Conservation (phyloP, 805 yeast genomes). For the Lachancea kluyveri region DNA sequence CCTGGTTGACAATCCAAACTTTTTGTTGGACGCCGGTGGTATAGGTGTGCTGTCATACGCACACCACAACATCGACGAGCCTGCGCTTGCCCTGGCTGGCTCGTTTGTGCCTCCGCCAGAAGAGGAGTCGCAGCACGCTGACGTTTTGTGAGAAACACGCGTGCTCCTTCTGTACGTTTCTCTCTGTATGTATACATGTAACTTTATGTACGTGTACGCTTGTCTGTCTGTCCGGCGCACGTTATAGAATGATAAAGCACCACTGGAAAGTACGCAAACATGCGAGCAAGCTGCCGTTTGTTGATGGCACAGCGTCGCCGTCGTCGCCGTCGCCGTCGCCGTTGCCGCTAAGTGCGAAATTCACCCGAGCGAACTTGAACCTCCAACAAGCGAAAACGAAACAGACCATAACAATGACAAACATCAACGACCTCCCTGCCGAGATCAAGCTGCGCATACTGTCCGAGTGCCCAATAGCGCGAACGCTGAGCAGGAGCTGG, state of each 20-base stretch:
- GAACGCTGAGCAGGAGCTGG: conserved; percentile 4
- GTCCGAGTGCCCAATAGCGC: conserved; percentile 1
- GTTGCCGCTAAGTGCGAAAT: too few relatives aligned
- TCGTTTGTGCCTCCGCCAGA: conserved; percentile 71
- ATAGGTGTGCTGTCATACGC: conserved; percentile 88
- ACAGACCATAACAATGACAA: too few relatives aligned
- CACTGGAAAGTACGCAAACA: too few relatives aligned
- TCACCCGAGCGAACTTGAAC: too few relatives aligned
- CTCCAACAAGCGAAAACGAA: too few relatives aligned
- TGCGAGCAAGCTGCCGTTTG: too few relatives aligned
- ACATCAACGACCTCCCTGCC: conserved; percentile 4
- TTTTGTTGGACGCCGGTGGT: conserved; percentile 91
- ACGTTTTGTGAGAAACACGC: conserved; percentile 5
- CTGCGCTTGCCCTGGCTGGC: conserved; percentile 79
- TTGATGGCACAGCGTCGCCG: too few relatives aligned
- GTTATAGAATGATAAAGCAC: too few relatives aligned
- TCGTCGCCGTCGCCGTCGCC: too few relatives aligned
- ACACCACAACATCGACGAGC: conserved; percentile 78
- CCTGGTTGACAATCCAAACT: conserved; percentile 57
- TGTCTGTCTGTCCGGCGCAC: background rate
- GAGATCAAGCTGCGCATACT: conserved; percentile 5
- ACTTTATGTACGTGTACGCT: conserved; percentile 2
- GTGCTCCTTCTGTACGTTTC: background rate
- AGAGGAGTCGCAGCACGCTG: conserved; percentile 38
- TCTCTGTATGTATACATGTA: conserved; percentile 9